phyloP scores from a whole-genome alignment of 2,329 filamentous ascomycete species.

The Monilinia fructicola region DNA sequence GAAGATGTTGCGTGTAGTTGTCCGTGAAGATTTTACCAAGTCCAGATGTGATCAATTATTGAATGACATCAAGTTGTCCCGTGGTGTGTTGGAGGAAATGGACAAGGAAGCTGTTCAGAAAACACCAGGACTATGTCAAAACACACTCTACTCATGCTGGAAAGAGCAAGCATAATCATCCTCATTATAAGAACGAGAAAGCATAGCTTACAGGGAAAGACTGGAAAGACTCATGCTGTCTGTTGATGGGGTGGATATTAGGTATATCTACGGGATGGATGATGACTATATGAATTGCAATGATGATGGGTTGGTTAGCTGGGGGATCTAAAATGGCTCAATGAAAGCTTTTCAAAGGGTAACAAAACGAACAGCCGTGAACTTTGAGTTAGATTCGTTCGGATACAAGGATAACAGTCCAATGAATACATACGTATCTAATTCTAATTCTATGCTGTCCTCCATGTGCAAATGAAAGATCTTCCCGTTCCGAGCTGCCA shows the following conservation, averaged over 20 bases:
- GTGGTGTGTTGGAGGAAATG: slow-evolving; percentile 70
- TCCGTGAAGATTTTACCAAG: slow-evolving; percentile 87
- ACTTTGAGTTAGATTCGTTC: neutral
- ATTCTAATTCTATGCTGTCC: neutral
- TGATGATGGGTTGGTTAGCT: neutral
- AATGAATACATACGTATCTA: neutral
- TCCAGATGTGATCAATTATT: slow-evolving; percentile 78
- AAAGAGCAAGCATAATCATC: slow-evolving; percentile 51
- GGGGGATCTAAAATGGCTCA: neutral
- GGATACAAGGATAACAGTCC: neutral
- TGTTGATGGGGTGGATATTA: slow-evolving; percentile 53
- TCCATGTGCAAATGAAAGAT: no score
- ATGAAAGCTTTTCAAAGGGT: neutral
- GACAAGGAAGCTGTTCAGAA: slow-evolving; percentile 69
- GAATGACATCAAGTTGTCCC: slow-evolving; percentile 73
- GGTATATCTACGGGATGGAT: neutral
- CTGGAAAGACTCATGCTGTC: slow-evolving; percentile 84
- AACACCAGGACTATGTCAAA: slow-evolving; percentile 65
- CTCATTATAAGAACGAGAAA: slow-evolving; percentile 67
- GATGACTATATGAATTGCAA: neutral
- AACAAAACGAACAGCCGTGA: neutral
- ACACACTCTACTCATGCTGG: slow-evolving; percentile 53
- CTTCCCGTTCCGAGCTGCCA: no score
- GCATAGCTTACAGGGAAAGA: slow-evolving; percentile 86
- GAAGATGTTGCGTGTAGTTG: slow-evolving; percentile 90